phyloP scores from a whole-genome alignment of 2,329 filamentous ascomycete genomes.

The Calonectria fujianensis region DNA sequence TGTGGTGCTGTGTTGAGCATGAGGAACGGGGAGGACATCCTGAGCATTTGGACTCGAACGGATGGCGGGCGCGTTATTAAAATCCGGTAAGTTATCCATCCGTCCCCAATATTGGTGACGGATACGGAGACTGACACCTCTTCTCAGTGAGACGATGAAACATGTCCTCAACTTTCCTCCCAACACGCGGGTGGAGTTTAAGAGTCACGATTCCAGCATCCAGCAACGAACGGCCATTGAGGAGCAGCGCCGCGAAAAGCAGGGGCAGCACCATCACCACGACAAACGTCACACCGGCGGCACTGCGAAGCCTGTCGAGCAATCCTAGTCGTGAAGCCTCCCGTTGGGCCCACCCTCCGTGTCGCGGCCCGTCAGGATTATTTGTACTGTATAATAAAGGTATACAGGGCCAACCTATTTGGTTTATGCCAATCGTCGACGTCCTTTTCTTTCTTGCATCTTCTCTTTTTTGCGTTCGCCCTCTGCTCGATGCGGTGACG shows the following conservation, averaged over 20 bases:
- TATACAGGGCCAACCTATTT: conserved; percentile 42
- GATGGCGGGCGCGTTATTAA: conserved; percentile 96
- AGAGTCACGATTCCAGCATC: conserved; percentile 97
- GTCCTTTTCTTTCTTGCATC: conserved; percentile 41
- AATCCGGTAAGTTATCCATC: conserved; percentile 83
- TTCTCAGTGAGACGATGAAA: conserved; percentile 90
- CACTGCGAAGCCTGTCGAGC: conserved; percentile 58
- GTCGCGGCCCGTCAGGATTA: conserved; percentile 31
- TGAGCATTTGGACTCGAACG: conserved; percentile 98
- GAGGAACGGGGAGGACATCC: conserved; percentile 94
- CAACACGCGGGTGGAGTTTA: conserved; percentile 95
- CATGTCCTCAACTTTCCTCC: conserved; percentile 88
- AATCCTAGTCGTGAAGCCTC: conserved; percentile 46
- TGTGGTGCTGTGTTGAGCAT: conserved; percentile 97
- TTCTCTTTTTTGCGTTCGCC: conserved; percentile 36
- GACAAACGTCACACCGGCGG: conserved; percentile 62
- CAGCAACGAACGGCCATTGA: conserved; percentile 93
- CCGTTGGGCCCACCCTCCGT: conserved; percentile 10
- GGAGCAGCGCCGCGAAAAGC: conserved; percentile 92
- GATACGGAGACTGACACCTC: conserved; percentile 46
- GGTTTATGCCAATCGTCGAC: conserved; percentile 43
- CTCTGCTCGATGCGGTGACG: conserved; percentile 37
- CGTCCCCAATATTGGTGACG: not conserved
- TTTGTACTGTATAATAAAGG: conserved; percentile 52
- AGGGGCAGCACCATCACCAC: conserved; percentile 66